Conservation (phyloP, 768 basidiomycete genomes). For the Austroboletus festivus region DNA sequence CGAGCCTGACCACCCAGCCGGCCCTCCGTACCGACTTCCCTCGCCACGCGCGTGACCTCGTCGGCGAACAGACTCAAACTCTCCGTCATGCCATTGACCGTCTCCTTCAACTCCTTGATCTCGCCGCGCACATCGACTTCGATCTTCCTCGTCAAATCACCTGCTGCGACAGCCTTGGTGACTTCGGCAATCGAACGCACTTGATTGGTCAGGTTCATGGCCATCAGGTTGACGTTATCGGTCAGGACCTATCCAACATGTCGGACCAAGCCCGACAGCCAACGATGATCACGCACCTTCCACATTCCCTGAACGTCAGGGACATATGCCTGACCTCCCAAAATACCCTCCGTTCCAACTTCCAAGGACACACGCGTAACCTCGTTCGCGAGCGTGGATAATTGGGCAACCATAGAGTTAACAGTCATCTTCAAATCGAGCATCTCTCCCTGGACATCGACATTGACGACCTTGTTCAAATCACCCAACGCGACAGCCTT, state of each 20-base stretch:
- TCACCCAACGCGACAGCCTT: constrained; percentile 81
- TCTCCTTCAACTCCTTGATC: constrained; percentile 86
- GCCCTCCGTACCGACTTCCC: constrained; percentile 97
- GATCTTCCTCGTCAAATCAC: constrained; percentile 92
- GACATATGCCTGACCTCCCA: constrained; percentile 90
- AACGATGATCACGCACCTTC: constrained; percentile 53
- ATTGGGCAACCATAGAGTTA: constrained; percentile 72
- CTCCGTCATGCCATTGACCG: constrained; percentile 95
- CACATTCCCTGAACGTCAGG: constrained; percentile 94
- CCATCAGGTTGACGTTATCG: constrained; percentile 87
- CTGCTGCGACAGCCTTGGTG: constrained; percentile 91
- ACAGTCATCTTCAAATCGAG: constrained; percentile 79
- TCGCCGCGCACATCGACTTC: constrained; percentile 90
- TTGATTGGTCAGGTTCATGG: constrained; percentile 87
- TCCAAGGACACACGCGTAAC: constrained; percentile 92
- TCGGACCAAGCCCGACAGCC: constrained; percentile 14
- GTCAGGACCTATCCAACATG: constrained; percentile 44
- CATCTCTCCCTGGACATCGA: constrained; percentile 95
- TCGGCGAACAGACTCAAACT: constrained; percentile 81
- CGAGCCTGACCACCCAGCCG: constrained; percentile 90
- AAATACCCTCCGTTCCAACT: constrained; percentile 88
- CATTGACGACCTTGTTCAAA: constrained; percentile 78
- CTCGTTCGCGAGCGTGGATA: constrained; percentile 72
- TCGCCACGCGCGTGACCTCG: constrained; percentile 82
- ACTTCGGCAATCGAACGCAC: constrained; percentile 88